Base-by-base conservation (phyloP, 1,139 yeast genomes). In the Cylindricascospora bacillispora region DNA sequence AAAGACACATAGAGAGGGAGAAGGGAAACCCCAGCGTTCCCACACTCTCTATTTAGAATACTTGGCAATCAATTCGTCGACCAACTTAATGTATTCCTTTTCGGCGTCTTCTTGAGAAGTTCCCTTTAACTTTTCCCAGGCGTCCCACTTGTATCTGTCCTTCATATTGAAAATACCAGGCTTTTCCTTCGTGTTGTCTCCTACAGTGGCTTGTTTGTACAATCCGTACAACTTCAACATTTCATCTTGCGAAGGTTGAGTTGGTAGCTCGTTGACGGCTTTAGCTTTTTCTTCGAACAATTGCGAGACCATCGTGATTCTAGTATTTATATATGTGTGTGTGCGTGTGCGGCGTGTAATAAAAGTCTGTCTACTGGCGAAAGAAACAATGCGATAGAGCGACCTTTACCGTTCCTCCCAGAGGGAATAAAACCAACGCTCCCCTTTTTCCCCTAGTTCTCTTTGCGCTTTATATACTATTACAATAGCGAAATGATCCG, bases 121-220 rank as follows among this genome's bases (percentile, higher is more conserved):
- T 35, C 97, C 98, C 64, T 82, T 78, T 49, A 77, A 65, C 47
- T 75, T 76, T 51, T 76, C 78, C 98, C 98, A 89, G 12, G 95
- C 70, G 57, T 83, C 86, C 97, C 97, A 89, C 70, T 89, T 89
- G 72, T 81, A 81, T 63, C 89, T 86, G 47, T 89, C 95, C 66
- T 80, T 81, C 63, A 89, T 70, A 63, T 86, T 93, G 59, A 86
- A 82, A 41, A 81, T 62, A 41, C 95, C 93, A 34, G 93, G 77
- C 60, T 79, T 79, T 36, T 73, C 62, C 24, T 43, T 43, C 57
- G 66, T 69, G 67, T 81, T 81, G 70, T 89, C 98, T 44, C 98
- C 98, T 36, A 77, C 78, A 28, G 97, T 86, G 43, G 97, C 93
- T 64, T 89, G 98, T 64, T 89, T 89, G 77, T 70, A 89, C 51